Evolutionary conservation across 1,284 basidiomycete genomes (phyloP).

Genomic region (Cutaneotrichosporon spelunceum): DNA sequence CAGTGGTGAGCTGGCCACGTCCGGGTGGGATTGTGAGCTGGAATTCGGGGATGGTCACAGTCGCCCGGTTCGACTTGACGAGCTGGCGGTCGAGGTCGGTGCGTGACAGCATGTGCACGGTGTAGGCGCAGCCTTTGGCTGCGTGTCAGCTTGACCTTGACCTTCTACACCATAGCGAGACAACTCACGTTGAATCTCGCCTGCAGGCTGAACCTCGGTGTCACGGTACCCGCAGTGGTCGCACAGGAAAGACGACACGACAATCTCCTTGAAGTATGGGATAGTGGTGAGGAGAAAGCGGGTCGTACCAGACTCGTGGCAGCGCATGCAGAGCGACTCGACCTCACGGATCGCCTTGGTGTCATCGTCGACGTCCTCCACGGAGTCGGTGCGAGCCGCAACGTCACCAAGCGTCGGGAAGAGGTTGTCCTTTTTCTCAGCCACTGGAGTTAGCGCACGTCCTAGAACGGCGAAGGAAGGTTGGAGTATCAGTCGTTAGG

Average conservation of each 20-base stretch:
- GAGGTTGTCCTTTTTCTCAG: constrained; percentile 36
- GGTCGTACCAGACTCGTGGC: constrained; percentile 86
- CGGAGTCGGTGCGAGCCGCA: constrained; percentile 41
- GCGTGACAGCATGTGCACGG: constrained; percentile 70
- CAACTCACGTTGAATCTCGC: constrained; percentile 73
- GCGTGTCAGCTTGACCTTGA: constrained; percentile 23
- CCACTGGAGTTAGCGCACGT: constrained; percentile 8
- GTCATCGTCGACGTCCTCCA: constrained; percentile 54
- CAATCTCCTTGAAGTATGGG: constrained; percentile 92
- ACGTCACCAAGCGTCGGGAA: constrained; percentile 50
- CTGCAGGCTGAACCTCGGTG: constrained; percentile 93
- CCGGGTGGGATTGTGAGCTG: constrained; percentile 85
- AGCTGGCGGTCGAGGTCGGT: constrained; percentile 88
- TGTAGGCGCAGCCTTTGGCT: constrained; percentile 62
- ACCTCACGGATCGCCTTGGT: constrained; percentile 64
- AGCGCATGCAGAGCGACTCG: constrained; percentile 92
- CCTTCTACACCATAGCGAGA: neutral
- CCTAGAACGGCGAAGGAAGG: neutral
- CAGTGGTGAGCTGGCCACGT: constrained; percentile 88
- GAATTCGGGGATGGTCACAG: constrained; percentile 79
- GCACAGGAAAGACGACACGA: constrained; percentile 94
- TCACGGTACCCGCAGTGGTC: constrained; percentile 87
- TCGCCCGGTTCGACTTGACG: constrained; percentile 82
- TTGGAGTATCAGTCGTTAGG: constrained; percentile 44
- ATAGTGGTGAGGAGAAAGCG: constrained; percentile 90